These are phyloP conservation scores for Thermochaetoides thermophila DNA, from an alignment of 495 filamentous ascomycete species.

Conservation along the genomic window DNA sequence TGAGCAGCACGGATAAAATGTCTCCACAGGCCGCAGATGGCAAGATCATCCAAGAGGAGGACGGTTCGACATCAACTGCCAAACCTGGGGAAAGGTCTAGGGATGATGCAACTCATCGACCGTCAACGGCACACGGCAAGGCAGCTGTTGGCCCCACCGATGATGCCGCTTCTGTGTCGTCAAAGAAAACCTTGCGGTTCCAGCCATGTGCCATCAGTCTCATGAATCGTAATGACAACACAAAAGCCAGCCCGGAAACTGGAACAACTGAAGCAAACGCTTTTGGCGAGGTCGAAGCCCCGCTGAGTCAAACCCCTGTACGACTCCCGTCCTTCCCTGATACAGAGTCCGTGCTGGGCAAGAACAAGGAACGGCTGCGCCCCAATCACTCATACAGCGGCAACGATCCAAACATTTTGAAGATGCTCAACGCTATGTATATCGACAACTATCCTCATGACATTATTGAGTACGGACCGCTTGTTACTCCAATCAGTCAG, in stretches of 20 bases:
- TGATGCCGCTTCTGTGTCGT: constrained; percentile 18
- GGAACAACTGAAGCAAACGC: constrained; percentile 64
- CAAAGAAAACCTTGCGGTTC: constrained; percentile 33
- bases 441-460: constrained; percentile 83
- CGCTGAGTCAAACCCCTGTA: constrained; percentile 32
- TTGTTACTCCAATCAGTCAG: constrained; percentile 56
- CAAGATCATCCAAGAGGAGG: constrained; percentile 11
- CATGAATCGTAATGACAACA: constrained; percentile 58
- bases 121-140: background rate
- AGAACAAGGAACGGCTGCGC: constrained; percentile 19
- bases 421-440: constrained; percentile 76
- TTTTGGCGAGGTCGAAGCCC: constrained; percentile 73
- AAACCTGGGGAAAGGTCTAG: constrained; percentile 12
- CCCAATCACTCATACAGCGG: constrained; percentile 65
- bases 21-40: constrained; percentile 23
- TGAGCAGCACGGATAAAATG: constrained; percentile 25
- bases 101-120: too few species aligned
- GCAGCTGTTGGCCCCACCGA: constrained; percentile 9
- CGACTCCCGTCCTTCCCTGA: constrained; percentile 15
- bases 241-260: constrained; percentile 73
- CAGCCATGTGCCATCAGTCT: constrained; percentile 73
- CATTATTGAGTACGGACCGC: constrained; percentile 61
- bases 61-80: constrained; percentile 16
- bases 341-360: constrained; percentile 17
- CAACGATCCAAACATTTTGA: constrained; percentile 74